phyloP scores from a whole-genome alignment of 1,139 yeast species.

The Scheffersomyces parashehatae region DNA sequence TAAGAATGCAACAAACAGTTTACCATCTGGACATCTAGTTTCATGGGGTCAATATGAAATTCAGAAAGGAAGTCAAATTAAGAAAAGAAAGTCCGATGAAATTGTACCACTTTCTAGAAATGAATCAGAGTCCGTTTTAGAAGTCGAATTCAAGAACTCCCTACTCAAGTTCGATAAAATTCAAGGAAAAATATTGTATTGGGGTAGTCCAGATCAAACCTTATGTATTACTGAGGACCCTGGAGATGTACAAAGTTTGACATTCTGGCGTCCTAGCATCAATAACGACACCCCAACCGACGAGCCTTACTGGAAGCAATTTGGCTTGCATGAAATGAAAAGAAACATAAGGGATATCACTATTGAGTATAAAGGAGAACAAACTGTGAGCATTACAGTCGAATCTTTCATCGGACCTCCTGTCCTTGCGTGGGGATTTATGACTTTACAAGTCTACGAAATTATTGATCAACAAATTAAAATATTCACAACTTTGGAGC shows the following conservation, averaged over 20 bases:
- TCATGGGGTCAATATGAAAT: slow-evolving; percentile 23
- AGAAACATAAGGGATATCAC: slow-evolving; percentile 5
- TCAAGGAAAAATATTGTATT: slow-evolving; percentile 5
- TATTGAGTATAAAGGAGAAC: slow-evolving; percentile 2
- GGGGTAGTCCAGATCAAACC: slow-evolving; percentile 5
- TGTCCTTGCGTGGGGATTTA: slow-evolving; percentile 15
- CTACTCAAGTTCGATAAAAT: slow-evolving; percentile 5
- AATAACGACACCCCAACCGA: slow-evolving; percentile 25
- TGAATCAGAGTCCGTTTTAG: background rate
- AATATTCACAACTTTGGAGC: slow-evolving; percentile 5
- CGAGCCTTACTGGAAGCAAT: slow-evolving; percentile 16
- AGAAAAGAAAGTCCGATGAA: background rate
- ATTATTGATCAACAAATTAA: slow-evolving; percentile 7
- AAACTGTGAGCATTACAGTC: slow-evolving; percentile 5
- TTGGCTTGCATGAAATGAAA: slow-evolving; percentile 12
- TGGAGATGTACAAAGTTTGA: slow-evolving; percentile 7
- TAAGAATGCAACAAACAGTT: slow-evolving; percentile 4
- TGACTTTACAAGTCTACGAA: slow-evolving; percentile 8
- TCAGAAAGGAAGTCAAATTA: background rate
- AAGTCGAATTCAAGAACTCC: background rate
- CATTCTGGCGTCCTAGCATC: slow-evolving; percentile 32
- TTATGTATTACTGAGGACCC: slow-evolving; percentile 3
- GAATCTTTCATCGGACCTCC: slow-evolving; percentile 13
- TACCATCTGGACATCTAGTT: slow-evolving; percentile 20
- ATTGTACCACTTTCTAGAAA: too few species aligned